Evolutionary conservation across 2,329 filamentous ascomycete species (phyloP).

Genomic region (Sporothrix dimorphospora): DNA sequence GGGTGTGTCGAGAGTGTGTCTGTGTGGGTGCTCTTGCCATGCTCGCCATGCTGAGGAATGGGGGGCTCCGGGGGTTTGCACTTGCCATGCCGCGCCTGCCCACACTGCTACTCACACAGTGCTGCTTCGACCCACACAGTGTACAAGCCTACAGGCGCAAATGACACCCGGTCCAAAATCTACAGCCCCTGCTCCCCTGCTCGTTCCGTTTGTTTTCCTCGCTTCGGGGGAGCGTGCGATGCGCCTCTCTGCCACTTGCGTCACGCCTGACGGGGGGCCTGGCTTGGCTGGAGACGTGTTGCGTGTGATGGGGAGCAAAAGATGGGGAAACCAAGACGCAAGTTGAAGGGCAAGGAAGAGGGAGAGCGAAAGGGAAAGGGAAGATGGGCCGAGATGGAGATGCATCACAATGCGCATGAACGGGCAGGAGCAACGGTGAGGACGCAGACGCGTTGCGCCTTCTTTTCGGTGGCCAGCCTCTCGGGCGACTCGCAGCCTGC

Average conservation of each 20-base stretch:
- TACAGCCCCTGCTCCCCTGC: conserved; percentile 5
- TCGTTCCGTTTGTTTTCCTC: conserved; percentile 4
- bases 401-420: conserved; percentile 7
- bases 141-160: not conserved
- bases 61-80: conserved; percentile 4
- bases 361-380: not conserved
- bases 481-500: not conserved
- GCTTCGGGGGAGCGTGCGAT: not conserved
- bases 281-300: conserved; percentile 6
- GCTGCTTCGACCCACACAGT: conserved; percentile 6
- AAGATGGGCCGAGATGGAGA: not conserved
- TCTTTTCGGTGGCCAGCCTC: not conserved
- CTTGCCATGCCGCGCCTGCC: conserved; percentile 14
- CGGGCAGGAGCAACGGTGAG: conserved; percentile 18
- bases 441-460: not conserved
- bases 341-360: not conserved
- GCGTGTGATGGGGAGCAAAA: conserved; percentile 1
- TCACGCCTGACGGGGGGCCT: conserved; percentile 12
- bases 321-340: not conserved
- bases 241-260: conserved; percentile 17
- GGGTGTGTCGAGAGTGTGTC: too few relatives aligned
- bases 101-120: conserved; percentile 23
- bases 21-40: not conserved
- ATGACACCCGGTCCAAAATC: not conserved
- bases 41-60: conserved; percentile 21